These are phyloP conservation scores for Acacia acuminata DNA, from an alignment of 306 rosid genomes.

Conservation along the genomic window DNA sequence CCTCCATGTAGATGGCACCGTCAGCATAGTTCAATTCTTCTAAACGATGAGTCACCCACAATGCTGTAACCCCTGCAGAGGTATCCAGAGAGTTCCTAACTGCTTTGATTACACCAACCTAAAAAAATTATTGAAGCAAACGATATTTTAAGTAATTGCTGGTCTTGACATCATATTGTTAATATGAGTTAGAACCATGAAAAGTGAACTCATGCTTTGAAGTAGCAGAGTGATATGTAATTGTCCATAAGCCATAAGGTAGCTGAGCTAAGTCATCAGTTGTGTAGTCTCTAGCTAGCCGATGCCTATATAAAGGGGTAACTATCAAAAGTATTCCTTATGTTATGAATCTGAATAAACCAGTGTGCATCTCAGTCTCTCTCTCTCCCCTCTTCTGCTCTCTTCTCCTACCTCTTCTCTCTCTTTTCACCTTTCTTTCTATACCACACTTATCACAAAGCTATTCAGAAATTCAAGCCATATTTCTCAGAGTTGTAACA, in stretches of 20 bases:
- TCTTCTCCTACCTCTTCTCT: no score
- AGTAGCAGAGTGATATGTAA: neutral
- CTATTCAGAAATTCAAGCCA: neutral
- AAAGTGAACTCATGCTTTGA: neutral
- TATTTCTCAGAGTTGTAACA: neutral
- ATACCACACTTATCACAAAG: no score
- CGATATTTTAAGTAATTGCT: slow-evolving; percentile 22
- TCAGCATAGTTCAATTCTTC: slow-evolving; percentile 85
- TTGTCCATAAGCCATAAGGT: no score
- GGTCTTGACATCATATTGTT: slow-evolving; percentile 4
- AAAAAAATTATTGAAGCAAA: slow-evolving; percentile 13
- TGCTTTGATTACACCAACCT: slow-evolving; percentile 80
- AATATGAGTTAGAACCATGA: neutral
- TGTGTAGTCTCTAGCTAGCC: no score
- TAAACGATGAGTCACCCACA: slow-evolving; percentile 90
- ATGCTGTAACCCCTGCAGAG: slow-evolving; percentile 70
- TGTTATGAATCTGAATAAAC: no score
- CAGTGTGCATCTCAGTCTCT: no score
- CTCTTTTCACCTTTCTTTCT: no score
- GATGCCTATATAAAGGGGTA: no score
- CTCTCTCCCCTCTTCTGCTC: no score
- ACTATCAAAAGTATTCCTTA: no score
- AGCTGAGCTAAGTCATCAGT: no score
- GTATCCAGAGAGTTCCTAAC: slow-evolving; percentile 63
- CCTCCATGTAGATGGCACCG: slow-evolving; percentile 90